phyloP scores from a whole-genome alignment of 768 basidiomycete genomes.

The Suillus plorans region DNA sequence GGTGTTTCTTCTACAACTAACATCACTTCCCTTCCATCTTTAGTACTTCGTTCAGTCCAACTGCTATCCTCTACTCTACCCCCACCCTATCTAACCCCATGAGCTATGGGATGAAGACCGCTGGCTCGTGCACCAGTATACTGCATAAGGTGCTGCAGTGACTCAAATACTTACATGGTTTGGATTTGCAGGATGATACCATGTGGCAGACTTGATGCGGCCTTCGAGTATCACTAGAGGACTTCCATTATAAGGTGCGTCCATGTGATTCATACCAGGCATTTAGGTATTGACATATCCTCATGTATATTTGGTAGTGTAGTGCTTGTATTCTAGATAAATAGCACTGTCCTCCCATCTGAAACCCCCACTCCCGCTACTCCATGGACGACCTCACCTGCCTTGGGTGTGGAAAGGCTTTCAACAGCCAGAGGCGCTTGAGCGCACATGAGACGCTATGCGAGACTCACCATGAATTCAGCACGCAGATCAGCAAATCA shows the following conservation, averaged over 20 bases:
- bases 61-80: conserved; percentile 66
- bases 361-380: neutral
- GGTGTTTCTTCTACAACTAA: conserved; percentile 4
- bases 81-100: conserved; percentile 66
- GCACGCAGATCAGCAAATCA: neutral
- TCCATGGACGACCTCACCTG: conserved; percentile 2
- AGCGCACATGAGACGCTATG: no score
- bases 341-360: neutral
- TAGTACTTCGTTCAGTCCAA: conserved; percentile 72
- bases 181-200: neutral
- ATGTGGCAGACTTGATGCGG: neutral
- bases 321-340: neutral
- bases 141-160: no score
- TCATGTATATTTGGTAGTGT: neutral
- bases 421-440: no score
- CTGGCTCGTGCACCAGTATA: no score
- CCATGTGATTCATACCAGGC: neutral
- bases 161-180: no score
- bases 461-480: no score
- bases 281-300: neutral
- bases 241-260: neutral
- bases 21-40: conserved; percentile 66
- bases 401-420: no score
- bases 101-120: conserved; percentile 55
- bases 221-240: no score